phyloP scores from a whole-genome alignment of 352 stramenopile species.

The Phytophthora hybrid region DNA sequence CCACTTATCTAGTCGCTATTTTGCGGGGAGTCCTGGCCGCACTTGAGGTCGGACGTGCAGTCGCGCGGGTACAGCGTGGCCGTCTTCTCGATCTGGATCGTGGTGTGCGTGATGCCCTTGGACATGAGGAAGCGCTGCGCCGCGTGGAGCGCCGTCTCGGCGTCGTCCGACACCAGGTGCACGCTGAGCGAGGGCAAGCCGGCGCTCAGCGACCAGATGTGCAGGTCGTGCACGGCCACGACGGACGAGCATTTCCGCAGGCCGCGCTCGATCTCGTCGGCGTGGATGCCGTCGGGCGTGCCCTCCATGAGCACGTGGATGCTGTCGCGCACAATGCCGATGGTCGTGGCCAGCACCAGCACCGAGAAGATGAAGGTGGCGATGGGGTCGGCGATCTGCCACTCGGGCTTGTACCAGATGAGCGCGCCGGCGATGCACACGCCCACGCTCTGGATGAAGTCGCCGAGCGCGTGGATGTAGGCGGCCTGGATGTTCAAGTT shows the following conservation, averaged over 20 bases:
- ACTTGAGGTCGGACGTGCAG: conserved; percentile 73
- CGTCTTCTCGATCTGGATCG: conserved; percentile 88
- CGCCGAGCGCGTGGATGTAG: conserved; percentile 97
- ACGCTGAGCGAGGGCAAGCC: conserved; percentile 92
- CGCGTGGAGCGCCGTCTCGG: conserved; percentile 69
- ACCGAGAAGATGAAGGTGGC: conserved; percentile 98
- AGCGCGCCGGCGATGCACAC: conserved; percentile 96
- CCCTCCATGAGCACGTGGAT: conserved; percentile 97
- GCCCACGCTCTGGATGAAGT: conserved; percentile 97
- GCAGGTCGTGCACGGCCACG: conserved; percentile 96
- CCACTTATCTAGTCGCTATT: conserved; percentile 37
- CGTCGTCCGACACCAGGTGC: conserved; percentile 87
- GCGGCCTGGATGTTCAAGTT: conserved; percentile 97
- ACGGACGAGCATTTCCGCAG: conserved; percentile 88
- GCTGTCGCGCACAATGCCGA: conserved; percentile 92
- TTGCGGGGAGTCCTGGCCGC: conserved; percentile 80
- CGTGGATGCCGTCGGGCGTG: conserved; percentile 92
- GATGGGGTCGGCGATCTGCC: conserved; percentile 97
- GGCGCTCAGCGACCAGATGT: conserved; percentile 98
- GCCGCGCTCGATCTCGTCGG: conserved; percentile 83
- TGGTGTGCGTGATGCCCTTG: conserved; percentile 89
- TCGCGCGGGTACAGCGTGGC: conserved; percentile 74
- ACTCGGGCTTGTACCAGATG: conserved; percentile 97
- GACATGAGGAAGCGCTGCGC: conserved; percentile 79
- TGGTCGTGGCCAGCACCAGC: conserved; percentile 94